Evolutionary conservation across 176 grass and related monocot species (phyloP).

Genomic region (Oryza brachyantha): DNA sequence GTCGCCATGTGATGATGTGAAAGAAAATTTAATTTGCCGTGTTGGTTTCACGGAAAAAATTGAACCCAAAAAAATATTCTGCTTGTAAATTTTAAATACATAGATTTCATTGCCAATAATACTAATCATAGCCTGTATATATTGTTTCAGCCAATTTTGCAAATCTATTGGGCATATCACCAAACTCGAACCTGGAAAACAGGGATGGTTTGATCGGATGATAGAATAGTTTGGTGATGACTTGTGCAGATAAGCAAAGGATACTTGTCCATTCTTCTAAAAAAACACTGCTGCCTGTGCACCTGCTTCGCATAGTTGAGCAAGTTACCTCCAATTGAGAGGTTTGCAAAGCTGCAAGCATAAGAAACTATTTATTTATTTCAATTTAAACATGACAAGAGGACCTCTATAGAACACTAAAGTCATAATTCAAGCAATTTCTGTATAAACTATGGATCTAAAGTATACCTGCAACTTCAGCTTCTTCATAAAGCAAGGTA

Average conservation of each 20-base stretch:
- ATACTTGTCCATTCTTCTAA: slow-evolving; percentile 25
- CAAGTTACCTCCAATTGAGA: slow-evolving; percentile 33
- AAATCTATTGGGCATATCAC: not conserved
- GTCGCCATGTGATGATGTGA: too few species aligned
- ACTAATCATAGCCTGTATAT: not conserved
- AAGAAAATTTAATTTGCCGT: too few species aligned
- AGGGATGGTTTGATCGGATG: not conserved
- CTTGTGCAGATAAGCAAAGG: slow-evolving; percentile 38
- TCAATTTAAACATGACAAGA: slow-evolving; percentile 21
- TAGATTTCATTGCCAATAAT: not conserved
- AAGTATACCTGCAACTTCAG: slow-evolving; percentile 36
- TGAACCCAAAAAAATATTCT: not conserved
- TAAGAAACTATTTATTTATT: slow-evolving; percentile 12
- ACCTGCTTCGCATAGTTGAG: slow-evolving; percentile 16
- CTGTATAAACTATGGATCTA: slow-evolving; percentile 11
- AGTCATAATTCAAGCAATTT: not conserved
- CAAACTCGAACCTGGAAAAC: slow-evolving; percentile 14
- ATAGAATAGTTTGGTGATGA: slow-evolving; percentile 33
- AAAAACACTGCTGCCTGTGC: slow-evolving; percentile 11
- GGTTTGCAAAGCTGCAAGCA: slow-evolving; percentile 18
- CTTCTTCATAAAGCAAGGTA: slow-evolving; percentile 54
- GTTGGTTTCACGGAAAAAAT: too few species aligned
- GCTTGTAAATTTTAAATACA: not conserved
- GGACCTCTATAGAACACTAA: not conserved
- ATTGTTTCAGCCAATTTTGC: not conserved